Base-by-base conservation (phyloP, 768 basidiomycete species). In the Boletus bicolor region DNA sequence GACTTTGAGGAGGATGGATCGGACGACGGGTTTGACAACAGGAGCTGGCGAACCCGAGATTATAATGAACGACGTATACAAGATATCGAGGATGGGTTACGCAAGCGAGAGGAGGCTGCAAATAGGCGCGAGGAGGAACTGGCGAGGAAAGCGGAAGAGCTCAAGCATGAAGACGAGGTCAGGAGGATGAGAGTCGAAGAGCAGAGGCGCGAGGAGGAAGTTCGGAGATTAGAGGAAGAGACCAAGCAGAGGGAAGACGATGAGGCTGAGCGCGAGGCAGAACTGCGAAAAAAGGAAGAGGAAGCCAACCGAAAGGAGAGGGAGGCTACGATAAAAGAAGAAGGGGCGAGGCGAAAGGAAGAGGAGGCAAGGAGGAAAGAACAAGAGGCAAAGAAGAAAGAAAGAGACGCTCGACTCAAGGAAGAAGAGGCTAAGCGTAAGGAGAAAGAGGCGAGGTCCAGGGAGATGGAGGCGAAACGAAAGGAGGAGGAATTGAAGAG, bases 121-220 rank as follows among this genome's bases (percentile, higher is more conserved):
- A 65, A 42, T 34, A 62, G 59, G 47, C 71, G 67, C 5, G 73
- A 75, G 51, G 71, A 70, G 35, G 70, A 72, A 5, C 54, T 72
- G 35, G 68, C 62, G 57, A 69, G 54, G 61, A 73, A 63, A 45
- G 76, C 70, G 28, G 75, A 75, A 17, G 77, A 78, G 28, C 64
- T 69, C 2, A 63, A 53, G 51, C 63, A 65, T 2, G 68, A 72
- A 55, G 69, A 70, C 11, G 67, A 62, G n/a, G 64, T 62, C n/a
- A 64, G 59, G 46, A 62, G 45, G 44, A 68, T 59, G 55, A 51
- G 21, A 24, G 32, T 64, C 32, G 73, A 64, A 52, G 69, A 66
- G 28, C 64, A 64, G 21, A 66, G 56, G 42, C 64, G 62, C 41
- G 73, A 71, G 54, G 73, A 74, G 19, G 68, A 66, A 35, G 32